Evolutionary conservation across 305 asterid genomes (phyloP), one percentile per base, ranked within the genome.

Genomic region (Fraxinus sp.): DNA sequence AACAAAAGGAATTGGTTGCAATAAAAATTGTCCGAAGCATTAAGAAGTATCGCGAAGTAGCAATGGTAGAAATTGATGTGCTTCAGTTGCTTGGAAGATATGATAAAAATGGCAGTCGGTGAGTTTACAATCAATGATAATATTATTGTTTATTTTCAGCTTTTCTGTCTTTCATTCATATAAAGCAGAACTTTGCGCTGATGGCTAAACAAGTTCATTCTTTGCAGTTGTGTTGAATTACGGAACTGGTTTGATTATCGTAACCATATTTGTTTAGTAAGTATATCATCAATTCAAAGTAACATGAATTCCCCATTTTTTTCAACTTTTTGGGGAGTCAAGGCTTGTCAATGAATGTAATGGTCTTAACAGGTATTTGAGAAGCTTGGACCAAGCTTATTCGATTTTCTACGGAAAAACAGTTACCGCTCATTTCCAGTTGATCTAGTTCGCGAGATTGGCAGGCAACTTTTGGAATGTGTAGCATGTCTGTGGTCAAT

Each of bases 241-340:
- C 92, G 95, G 98, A 93, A 95, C 97, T 95, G 98, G 98, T 94
- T 94, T 94, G 98, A 93, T 97, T 94, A 94, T 93, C 98, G 97
- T 91, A 93, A 94, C 97, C 98, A 95, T 95, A 88, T 95, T 88
- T 95, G 98, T 93, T 92, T 95, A 90, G 98, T 93, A 95, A 95
- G 98, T 95, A 89, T 91, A 88, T 71, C 9, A 88, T 90, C 91
- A 87, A 92, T 90, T 90, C 41, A 71, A 92, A 90, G 92, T 88
- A 94, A 95, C 87, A 89, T 92, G 74, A 90, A 83, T 91, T 88
- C 95, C 97, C 94, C 97, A 86, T 78, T 85, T 84, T 92, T 70
- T 88, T 83, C 80, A 89, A 85, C 88, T 76, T 89, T 86, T 78
- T 78, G 94, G 97, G 95, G 76, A 91, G 77, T 91, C 92, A 89